Base-by-base conservation (phyloP, 2,329 filamentous ascomycete species). In the Colletotrichum sp. region DNA sequence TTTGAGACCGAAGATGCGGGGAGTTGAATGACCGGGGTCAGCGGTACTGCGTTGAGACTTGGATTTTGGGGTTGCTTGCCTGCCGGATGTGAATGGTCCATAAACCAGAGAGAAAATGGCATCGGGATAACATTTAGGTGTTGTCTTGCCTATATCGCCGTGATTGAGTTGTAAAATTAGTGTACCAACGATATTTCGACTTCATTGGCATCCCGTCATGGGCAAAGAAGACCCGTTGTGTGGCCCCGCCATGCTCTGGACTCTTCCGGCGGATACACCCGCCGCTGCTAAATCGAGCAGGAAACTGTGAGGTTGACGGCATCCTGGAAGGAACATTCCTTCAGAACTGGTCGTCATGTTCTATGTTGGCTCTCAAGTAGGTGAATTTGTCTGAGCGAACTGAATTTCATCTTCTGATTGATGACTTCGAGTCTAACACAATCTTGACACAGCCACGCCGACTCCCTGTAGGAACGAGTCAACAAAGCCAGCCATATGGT, bases 401-500 rank as follows among this genome's bases (percentile, higher is more conserved):
- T n/a, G n/a, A n/a, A n/a, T n/a, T n/a, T n/a, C n/a, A n/a, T n/a
- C n/a, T n/a, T n/a, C n/a, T n/a, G n/a, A n/a, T n/a, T n/a, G n/a
- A n/a, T n/a, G n/a, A n/a, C n/a, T n/a, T n/a, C n/a, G 13, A 44
- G n/a, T 22, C n/a, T 0, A 48, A 48, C 44, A 48, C 1, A 1
- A 48, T 0, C 44, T 0, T 48, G 44, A 52, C 44, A 22, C 44
- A 52, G n/a, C n/a, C 44, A 22, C 44, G 44, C 11, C 44, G 0
- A 0, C 44, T 48, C n/a, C 0, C n/a, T 22, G n/a, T 8, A 8
- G 44, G n/a, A 52, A 52, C 44, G 44, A 52, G 44, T 52, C 44
- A 22, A 52, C 2, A 0, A 22, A 22, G 0, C 44, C n/a, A 52
- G 44, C 44, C 44, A 22, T n/a, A 1, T 0, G 6, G 0, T 1